A percentile compares a stretch with the other conserved stretches of the same genome.
phyloP scores from a whole-genome alignment of 208 protist genomes.

The Tritrichomonas musculus region DNA sequence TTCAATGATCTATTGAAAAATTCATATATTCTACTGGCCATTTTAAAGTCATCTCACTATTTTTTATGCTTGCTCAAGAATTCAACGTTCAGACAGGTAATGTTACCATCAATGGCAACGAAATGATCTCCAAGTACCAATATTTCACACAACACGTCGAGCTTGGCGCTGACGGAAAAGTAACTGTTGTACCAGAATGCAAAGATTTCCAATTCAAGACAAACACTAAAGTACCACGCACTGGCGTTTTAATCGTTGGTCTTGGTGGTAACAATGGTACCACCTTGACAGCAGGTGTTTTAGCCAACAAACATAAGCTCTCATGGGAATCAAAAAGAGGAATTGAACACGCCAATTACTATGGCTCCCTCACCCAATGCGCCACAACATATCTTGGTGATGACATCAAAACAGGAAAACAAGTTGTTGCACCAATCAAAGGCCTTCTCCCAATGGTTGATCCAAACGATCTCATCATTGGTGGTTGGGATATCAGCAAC shows the following conservation, averaged over 20 bases:
- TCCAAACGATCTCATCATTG: constrained; percentile 87
- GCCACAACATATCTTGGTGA: constrained; percentile 81
- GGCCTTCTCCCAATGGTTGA: constrained; percentile 84
- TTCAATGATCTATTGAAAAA: no score
- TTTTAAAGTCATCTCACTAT: neutral
- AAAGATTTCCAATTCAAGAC: constrained; percentile 26
- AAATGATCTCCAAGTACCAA: constrained; percentile 29
- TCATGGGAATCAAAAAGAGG: constrained; percentile 80
- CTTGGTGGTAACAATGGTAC: constrained; percentile 96
- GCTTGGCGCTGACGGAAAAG: neutral
- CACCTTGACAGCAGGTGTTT: constrained; percentile 84
- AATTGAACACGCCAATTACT: constrained; percentile 82
- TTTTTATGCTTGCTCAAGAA: neutral
- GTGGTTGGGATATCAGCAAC: constrained; percentile 92
- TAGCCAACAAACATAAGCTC: constrained; percentile 78
- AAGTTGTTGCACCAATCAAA: constrained; percentile 67
- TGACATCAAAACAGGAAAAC: constrained; percentile 62
- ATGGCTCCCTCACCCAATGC: constrained; percentile 86
- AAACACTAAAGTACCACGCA: neutral
- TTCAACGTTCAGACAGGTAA: neutral
- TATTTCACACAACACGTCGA: neutral
- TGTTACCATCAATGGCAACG: neutral
- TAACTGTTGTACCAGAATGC: neutral
- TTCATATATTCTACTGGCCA: no score
- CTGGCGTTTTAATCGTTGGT: constrained; percentile 80